phyloP scores from a whole-genome alignment of 441 rosid genomes.

The Gossypium gossypioides region DNA sequence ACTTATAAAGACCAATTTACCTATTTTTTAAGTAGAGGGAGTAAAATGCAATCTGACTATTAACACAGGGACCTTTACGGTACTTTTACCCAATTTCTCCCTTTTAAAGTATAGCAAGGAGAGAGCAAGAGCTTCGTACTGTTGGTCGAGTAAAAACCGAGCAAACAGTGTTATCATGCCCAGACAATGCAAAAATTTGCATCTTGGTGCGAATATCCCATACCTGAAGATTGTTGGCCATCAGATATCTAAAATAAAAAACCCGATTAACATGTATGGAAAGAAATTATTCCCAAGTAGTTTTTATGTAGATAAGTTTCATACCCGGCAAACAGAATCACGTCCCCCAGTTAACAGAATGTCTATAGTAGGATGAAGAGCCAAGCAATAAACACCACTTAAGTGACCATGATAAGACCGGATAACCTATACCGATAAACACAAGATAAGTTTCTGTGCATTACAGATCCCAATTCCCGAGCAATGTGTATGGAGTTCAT shows the following conservation, averaged over 20 bases:
- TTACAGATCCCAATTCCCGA: neutral
- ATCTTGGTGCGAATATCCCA: conserved; percentile 95
- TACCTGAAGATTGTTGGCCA: conserved; percentile 39
- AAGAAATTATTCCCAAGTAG: neutral
- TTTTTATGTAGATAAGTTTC: conserved; percentile 5
- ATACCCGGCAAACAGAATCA: conserved; percentile 97
- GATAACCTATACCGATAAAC: conserved; percentile 42
- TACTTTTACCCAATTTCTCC: too few species aligned
- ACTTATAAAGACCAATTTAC: too few species aligned
- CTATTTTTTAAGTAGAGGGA: too few species aligned
- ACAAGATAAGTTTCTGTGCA: neutral
- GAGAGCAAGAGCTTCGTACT: conserved; percentile 30
- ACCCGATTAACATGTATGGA: neutral
- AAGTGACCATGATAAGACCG: conserved; percentile 96
- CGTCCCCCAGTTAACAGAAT: conserved; percentile 89
- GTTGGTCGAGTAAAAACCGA: conserved; percentile 89
- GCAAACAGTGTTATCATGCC: conserved; percentile 92
- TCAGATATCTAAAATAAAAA: conserved; percentile 11
- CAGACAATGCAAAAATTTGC: conserved; percentile 90
- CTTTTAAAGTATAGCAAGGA: neutral
- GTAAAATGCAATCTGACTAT: too few species aligned
- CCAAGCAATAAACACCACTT: conserved; percentile 97
- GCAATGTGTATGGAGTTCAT: conserved; percentile 9
- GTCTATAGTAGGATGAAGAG: conserved; percentile 85
- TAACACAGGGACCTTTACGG: too few species aligned